Conservation (phyloP, 1,284 basidiomycete genomes). For the Heterobasidion irregulare region DNA sequence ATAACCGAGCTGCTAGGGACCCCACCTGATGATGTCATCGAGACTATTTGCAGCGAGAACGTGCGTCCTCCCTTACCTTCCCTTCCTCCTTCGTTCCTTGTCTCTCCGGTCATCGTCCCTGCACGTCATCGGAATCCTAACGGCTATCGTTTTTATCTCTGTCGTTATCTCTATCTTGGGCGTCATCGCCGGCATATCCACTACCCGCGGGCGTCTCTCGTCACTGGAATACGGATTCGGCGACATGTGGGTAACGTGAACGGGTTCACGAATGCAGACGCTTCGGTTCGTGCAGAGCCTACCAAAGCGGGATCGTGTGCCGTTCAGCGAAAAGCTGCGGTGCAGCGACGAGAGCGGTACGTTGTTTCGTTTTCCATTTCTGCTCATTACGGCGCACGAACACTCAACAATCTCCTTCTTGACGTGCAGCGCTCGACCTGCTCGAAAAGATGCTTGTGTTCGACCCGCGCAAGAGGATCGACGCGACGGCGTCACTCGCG, state of each 20-base stretch:
- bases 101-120: neutral
- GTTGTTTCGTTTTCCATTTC: conserved; percentile 12
- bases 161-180: neutral
- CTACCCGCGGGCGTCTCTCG: too few relatives aligned
- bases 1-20: conserved; percentile 98
- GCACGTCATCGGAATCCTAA: neutral
- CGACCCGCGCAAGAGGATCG: conserved; percentile 95
- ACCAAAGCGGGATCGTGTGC: conserved; percentile 92
- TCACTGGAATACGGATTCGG: too few relatives aligned
- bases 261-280: conserved; percentile 48
- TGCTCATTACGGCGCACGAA: neutral
- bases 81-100: neutral
- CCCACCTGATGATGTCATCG: conserved; percentile 98
- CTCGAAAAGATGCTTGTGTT: conserved; percentile 99
- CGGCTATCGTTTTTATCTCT: neutral
- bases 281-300: conserved; percentile 98
- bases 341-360: conserved; percentile 82
- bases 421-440: conserved; percentile 75
- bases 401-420: neutral
- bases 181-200: too few relatives aligned
- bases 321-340: conserved; percentile 91
- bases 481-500: conserved; percentile 82
- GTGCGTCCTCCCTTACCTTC: conserved; percentile 35
- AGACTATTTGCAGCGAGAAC: conserved; percentile 98
- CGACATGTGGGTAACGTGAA: too few relatives aligned